Evolutionary conservation across 2,329 filamentous ascomycete species (phyloP), one percentile per base, ranked within the genome.

Genomic region (Stachybotrys echinatus): DNA sequence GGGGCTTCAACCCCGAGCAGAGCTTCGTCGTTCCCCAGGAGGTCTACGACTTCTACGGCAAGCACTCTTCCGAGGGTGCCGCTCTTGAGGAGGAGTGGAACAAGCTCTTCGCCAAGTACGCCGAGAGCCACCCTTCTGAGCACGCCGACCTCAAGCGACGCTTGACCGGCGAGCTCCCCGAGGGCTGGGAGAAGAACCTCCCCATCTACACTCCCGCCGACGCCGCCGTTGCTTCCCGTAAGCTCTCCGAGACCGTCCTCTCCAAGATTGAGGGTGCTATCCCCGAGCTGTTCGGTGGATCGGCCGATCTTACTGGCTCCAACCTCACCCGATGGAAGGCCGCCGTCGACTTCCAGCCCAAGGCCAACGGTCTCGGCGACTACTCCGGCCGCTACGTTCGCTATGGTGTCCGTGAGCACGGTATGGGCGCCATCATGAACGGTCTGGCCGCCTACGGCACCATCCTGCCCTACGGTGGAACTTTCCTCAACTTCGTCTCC

Each of bases 241-340:
- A 97, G 81, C 87, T 97, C 52, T 97, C 92, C 58, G 92, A 99
- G 83, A 87, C 82, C 53, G 92, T 97, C 52, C 84, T 99, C 58
- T 80, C 87, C 77, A 92, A 92, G 73, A 86, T 99, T 64, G 84
- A 95, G 78, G 74, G 80, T 47, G 83, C 77, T 58, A 68, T 99
- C 49, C 94, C 94, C 59, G 94, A 97, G 75, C 85, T 99, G 52
- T 74, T 99, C 54, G 95, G 92, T 70, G 94, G 94, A 64, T 99
- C 94, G 58, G 94, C 94, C 62, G 94, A 99, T 81, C 74, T 99
- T 80, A 99, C 94, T 69, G 90, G 90, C 68, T 97, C 94, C 69
- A 99, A 99, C 84, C 87, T 97, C 79, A 99, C 94, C 61, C 86
- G 92, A 70, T 96, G 92, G 91, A 99, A 97, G 88, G 82, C 84